phyloP scores from a whole-genome alignment of 2,329 filamentous ascomycete genomes.

The Talaromyces sp. region DNA sequence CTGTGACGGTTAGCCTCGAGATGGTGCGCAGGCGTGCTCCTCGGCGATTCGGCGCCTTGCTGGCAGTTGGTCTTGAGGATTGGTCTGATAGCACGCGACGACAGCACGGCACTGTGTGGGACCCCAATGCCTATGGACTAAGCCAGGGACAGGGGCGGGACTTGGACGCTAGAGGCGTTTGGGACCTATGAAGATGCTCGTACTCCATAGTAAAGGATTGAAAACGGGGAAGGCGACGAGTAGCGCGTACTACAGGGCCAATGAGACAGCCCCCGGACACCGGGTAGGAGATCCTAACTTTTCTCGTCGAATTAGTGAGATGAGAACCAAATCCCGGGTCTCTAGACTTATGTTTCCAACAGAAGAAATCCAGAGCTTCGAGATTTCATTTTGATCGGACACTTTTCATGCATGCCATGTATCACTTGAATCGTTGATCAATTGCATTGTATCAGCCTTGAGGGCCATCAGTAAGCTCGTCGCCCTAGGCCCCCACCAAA shows the following conservation, averaged over 20 bases:
- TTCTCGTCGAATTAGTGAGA: neutral
- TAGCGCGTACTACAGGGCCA: neutral
- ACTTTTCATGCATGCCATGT: neutral
- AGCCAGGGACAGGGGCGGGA: neutral
- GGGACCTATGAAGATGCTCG: neutral
- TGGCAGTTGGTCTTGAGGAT: neutral
- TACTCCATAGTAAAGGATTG: too few species aligned
- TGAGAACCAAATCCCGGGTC: neutral
- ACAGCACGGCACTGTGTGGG: neutral
- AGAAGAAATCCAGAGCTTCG: neutral
- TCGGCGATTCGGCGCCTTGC: neutral
- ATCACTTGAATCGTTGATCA: neutral
- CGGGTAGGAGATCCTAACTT: neutral
- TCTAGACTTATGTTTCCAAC: too few species aligned
- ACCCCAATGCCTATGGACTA: neutral
- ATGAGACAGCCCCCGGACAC: neutral
- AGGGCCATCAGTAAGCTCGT: neutral
- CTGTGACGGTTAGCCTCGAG: neutral
- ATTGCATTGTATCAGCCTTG: neutral
- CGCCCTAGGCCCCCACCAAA: neutral
- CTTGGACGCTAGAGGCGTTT: neutral
- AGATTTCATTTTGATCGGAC: neutral
- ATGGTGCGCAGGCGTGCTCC: neutral
- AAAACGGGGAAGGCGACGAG: neutral
- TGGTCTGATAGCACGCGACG: neutral